Evolutionary conservation across 768 basidiomycete genomes (phyloP).

Genomic region (Auriculariales sp.): DNA sequence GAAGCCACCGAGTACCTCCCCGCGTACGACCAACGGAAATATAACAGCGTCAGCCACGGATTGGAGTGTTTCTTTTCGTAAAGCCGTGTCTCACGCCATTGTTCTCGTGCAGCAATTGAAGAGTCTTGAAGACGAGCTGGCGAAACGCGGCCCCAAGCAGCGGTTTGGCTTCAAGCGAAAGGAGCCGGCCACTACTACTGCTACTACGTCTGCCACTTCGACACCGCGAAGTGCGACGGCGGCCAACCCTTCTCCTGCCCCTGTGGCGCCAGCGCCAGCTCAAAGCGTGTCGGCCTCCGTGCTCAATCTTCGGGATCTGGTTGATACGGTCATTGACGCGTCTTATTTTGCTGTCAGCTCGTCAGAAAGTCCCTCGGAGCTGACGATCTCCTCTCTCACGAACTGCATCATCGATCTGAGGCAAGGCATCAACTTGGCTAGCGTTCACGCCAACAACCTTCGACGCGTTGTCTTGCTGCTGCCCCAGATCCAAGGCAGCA

Average conservation of each 20-base stretch:
- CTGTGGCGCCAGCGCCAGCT: neutral
- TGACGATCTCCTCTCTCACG: slow-evolving; percentile 30
- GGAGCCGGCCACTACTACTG: slow-evolving; percentile 11
- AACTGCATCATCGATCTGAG: slow-evolving; percentile 59
- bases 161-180: slow-evolving; percentile 60
- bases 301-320: neutral
- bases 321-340: neutral
- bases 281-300: neutral
- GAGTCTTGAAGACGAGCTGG: slow-evolving; percentile 37
- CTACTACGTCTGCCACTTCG: slow-evolving; percentile 1
- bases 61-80: neutral
- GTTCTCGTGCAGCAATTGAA: slow-evolving; percentile 43
- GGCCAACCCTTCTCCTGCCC: neutral
- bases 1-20: slow-evolving; percentile 55
- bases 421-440: slow-evolving; percentile 24
- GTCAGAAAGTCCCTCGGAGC: slow-evolving; percentile 29
- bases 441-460: slow-evolving; percentile 51
- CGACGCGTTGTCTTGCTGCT: slow-evolving; percentile 48
- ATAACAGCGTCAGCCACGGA: slow-evolving; percentile 39
- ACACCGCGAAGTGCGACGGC: slow-evolving; percentile 5
- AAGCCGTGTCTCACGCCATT: slow-evolving; percentile 1
- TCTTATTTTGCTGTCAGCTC: slow-evolving; percentile 11
- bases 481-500: slow-evolving; percentile 53
- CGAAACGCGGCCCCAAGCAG: slow-evolving; percentile 35
- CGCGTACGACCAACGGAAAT: slow-evolving; percentile 60